Conservation (phyloP, 1,139 yeast genomes). For the Diutina mesorugosa region DNA sequence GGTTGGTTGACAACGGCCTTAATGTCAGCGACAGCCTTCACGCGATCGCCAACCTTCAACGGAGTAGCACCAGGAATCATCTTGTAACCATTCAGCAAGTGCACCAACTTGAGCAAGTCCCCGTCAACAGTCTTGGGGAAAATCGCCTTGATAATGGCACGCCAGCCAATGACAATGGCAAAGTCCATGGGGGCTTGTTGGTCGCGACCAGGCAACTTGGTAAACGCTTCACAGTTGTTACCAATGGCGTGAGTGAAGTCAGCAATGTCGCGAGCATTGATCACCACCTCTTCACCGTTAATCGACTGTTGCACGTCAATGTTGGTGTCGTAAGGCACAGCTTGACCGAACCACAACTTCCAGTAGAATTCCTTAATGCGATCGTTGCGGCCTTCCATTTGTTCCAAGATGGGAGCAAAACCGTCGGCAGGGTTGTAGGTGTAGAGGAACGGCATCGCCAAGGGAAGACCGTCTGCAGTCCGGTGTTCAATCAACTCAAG, state of each 20-base stretch:
- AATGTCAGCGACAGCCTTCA: constrained; percentile 71
- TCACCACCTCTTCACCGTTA: constrained; percentile 57
- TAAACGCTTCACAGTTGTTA: constrained; percentile 93
- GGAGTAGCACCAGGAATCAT: constrained; percentile 91
- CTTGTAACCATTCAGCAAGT: constrained; percentile 86
- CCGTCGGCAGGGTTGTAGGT: constrained; percentile 76
- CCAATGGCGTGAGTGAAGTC: constrained; percentile 97
- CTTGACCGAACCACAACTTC: constrained; percentile 88
- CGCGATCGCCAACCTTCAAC: constrained; percentile 78
- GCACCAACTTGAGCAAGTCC: constrained; percentile 87
- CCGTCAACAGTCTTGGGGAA: constrained; percentile 97
- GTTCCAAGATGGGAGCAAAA: constrained; percentile 87
- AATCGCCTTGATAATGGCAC: constrained; percentile 90
- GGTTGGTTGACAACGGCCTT: constrained; percentile 84
- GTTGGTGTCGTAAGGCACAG: constrained; percentile 40
- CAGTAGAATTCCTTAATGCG: constrained; percentile 95
- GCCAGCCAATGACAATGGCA: constrained; percentile 98
- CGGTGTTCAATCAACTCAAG: constrained; percentile 79
- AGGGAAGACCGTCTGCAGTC: constrained; percentile 65
- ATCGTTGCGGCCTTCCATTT: constrained; percentile 80
- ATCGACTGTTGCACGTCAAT: constrained; percentile 60
- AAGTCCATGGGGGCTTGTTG: constrained; percentile 98
- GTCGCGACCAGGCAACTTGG: constrained; percentile 71
- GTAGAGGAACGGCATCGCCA: constrained; percentile 66
- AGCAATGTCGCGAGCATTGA: constrained; percentile 68